These are phyloP conservation scores for Zychaea mexicana DNA, from an alignment of 371 early-diverging fungal species.

Conservation along the genomic window DNA sequence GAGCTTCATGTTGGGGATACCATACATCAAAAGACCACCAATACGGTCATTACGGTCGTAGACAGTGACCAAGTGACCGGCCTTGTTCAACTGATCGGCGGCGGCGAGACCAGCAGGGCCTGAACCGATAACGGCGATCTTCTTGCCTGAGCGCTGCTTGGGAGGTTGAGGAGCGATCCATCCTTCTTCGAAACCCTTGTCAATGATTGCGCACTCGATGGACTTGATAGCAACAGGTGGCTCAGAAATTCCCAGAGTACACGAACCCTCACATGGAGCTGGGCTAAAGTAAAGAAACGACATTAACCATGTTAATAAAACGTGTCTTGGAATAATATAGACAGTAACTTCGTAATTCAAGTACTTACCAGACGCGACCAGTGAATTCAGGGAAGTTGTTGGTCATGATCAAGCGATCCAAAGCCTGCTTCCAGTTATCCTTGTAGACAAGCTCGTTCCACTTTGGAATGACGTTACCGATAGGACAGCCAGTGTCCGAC, in stretches of 20 bases:
- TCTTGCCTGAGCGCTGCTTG: constrained; percentile 76
- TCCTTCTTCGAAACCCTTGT: constrained; percentile 91
- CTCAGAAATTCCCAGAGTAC: constrained; percentile 86
- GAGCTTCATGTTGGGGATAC: constrained; percentile 99
- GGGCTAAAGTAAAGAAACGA: constrained; percentile 58
- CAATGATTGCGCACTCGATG: constrained; percentile 97
- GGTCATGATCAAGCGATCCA: constrained; percentile 91
- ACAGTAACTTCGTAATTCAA: neutral
- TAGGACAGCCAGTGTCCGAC: constrained; percentile 95
- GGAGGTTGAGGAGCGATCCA: constrained; percentile 93
- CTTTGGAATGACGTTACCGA: constrained; percentile 97
- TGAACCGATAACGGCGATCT: constrained; percentile 90
- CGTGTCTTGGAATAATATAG: neutral
- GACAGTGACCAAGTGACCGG: constrained; percentile 92
- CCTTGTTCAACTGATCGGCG: constrained; percentile 96
- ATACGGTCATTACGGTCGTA: constrained; percentile 95
- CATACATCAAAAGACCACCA: constrained; percentile 97
- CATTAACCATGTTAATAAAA: no score
- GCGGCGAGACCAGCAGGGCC: constrained; percentile 96
- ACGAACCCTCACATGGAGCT: constrained; percentile 82
- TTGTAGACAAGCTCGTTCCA: constrained; percentile 97
- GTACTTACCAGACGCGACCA: constrained; percentile 40
- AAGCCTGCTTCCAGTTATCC: constrained; percentile 93
- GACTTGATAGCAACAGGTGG: constrained; percentile 94
- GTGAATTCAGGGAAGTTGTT: constrained; percentile 98